Evolutionary conservation across 2,329 filamentous ascomycete species (phyloP).

Genomic region (Clarireedia homoeocarpa): DNA sequence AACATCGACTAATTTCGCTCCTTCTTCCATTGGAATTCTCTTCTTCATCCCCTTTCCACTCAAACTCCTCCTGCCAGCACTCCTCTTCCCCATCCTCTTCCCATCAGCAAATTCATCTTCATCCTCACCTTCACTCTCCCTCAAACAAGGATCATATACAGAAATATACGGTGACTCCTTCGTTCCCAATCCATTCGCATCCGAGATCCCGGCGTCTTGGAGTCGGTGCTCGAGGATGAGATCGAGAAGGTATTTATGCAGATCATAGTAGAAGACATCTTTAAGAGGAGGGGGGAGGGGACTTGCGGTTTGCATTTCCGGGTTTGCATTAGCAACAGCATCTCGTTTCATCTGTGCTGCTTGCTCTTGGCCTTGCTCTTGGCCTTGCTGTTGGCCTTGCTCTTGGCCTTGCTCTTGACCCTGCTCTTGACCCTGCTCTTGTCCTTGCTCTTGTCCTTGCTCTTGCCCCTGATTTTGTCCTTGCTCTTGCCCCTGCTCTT

Average conservation of each 20-base stretch:
- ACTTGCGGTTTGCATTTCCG: conserved; percentile 7
- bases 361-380: no score
- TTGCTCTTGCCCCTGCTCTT: neutral
- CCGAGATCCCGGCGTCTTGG: conserved; percentile 34
- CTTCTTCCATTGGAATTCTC: neutral
- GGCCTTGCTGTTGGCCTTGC: no score
- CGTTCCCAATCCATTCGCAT: conserved; percentile 38
- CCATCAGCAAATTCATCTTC: neutral
- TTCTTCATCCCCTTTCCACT: neutral
- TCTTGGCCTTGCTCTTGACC: no score
- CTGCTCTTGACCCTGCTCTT: no score
- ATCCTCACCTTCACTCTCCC: conserved; percentile 15
- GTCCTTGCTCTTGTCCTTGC: no score
- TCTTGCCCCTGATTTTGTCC: neutral
- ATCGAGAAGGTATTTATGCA: conserved; percentile 34
- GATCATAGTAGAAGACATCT: conserved; percentile 21
- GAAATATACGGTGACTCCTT: conserved; percentile 17
- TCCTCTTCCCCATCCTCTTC: neutral
- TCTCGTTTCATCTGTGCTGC: neutral
- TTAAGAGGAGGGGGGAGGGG: conserved; percentile 16
- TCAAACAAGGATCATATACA: conserved; percentile 21
- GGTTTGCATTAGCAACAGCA: neutral
- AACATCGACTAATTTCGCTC: conserved; percentile 4
- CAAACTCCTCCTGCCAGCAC: conserved; percentile 13
- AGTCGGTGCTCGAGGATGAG: conserved; percentile 43